Evolutionary conservation across 345 rosid species (phyloP).

Genomic region (Anastatica hierochuntica): DNA sequence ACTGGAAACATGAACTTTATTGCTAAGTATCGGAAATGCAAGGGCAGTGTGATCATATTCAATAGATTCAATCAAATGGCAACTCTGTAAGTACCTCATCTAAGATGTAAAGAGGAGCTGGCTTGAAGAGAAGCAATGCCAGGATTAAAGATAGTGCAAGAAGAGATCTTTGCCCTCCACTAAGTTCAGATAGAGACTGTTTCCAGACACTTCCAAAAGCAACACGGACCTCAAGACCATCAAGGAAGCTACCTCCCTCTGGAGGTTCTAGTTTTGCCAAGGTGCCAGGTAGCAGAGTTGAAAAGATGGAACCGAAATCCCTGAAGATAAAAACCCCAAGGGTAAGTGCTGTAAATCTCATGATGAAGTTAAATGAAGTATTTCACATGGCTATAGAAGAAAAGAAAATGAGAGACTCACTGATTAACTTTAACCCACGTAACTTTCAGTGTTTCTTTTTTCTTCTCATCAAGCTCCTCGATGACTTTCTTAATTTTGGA

Average conservation of each 20-base stretch:
- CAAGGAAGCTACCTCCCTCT: constrained; percentile 89
- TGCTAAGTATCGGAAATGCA: too few relatives aligned
- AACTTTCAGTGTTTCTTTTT: constrained; percentile 86
- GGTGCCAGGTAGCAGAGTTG: constrained; percentile 90
- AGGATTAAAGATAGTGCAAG: constrained; percentile 87
- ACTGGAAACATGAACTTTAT: too few relatives aligned
- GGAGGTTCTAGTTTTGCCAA: constrained; percentile 91
- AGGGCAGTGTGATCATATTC: too few relatives aligned
- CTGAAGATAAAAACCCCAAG: constrained; percentile 27
- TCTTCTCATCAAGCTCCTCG: constrained; percentile 98
- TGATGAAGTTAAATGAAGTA: too few relatives aligned
- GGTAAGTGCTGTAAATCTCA: neutral
- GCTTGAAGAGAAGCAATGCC: constrained; percentile 93
- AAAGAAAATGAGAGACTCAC: constrained; percentile 30
- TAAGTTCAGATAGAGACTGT: constrained; percentile 88
- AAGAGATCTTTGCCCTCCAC: constrained; percentile 94
- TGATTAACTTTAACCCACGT: constrained; percentile 96
- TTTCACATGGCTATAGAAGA: neutral
- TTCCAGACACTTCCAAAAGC: constrained; percentile 98
- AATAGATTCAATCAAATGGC: neutral
- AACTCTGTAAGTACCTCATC: constrained; percentile 99
- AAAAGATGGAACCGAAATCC: constrained; percentile 95
- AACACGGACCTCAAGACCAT: constrained; percentile 96
- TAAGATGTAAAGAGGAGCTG: constrained; percentile 93
- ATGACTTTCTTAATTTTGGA: constrained; percentile 87